Base-by-base conservation (phyloP, 164 flowering plant genomes). In the Santalum album region DNA sequence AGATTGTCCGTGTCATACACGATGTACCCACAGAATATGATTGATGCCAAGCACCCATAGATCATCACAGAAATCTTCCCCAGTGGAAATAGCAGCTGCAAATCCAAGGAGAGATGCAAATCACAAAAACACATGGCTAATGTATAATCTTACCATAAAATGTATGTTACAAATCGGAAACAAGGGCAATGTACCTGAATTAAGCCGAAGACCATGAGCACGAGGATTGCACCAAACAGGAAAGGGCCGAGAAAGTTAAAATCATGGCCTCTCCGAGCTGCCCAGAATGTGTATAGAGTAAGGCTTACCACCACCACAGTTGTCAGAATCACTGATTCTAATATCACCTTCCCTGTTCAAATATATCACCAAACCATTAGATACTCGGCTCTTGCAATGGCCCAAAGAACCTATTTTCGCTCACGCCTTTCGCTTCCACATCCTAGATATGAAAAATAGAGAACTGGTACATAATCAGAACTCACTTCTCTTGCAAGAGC, bases 1-100 rank as follows among this genome's bases (percentile, higher is more conserved):
- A 94, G 67, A 51, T 94, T 86, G 62, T 94, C 95, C 0, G 99
- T 90, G 71, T 90, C 99, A 27, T 90, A 94, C 1, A 94, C 64
- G 21, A 87, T 86, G 71, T 81, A 94, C 0, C 87, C 95, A 39
- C 89, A 84, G 75, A 90, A 94, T 54, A 94, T 73, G 52, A 90
- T 62, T 0, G 99, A 69, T 0, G 86, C 96, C 63, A 94, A 34
- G 18, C 73, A 59, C 3, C 94, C 97, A 26, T 80, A 87, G 27
- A 90, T 79, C 96, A 81, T 90, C 55, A 70, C 65, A 0, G 85
- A 62, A 23, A 79, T 49, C 66, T 50, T 75, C 1, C 99, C 96
- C 63, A 94, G 44, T 1, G 97, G 96, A 39, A 94, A 87, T 6
- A 87, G 57, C 10, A 84, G 51, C 99, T 90, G 77, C 66, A 72